Base-by-base conservation (phyloP, 192 early-diverging fungal genomes). In the Funneliformis geosporum region DNA sequence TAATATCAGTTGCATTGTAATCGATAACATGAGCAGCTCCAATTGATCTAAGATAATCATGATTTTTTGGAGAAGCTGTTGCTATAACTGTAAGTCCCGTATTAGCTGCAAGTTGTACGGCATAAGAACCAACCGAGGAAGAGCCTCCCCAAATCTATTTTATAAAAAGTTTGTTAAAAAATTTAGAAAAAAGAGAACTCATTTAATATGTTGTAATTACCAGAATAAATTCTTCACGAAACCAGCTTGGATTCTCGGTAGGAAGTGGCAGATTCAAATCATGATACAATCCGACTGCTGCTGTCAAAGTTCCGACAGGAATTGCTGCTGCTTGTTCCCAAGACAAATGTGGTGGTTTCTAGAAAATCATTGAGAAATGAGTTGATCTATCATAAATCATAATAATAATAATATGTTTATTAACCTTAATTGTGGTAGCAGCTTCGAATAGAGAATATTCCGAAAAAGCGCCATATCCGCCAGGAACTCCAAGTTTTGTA, bases 41-140 rank as follows among this genome's bases (percentile, higher is more conserved):
- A 74, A 91, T 44, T 4, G 55, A 59, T 60, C 75, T 79, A 33
- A 82, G 85, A 18, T 60, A 79, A 18, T 88, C 86, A 9, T 79
- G 28, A 40, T 91, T 90, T 42, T 18, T 69, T 0, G 86, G 71
- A 25, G 85, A 87, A 28, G 86, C 90, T 0, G 91, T 92, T 14
- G 89, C 84, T 10, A 83, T 85, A n/a, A 92, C 83, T 6, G 79
- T 82, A 2, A 62, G 77, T 16, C 81, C 81, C 5, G 76, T 43
- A 69, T 60, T 12, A 21, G 23, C 61, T 16, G 76, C 81, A 25
- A 82, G 69, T 77, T 82, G 81, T 11, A 91, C 75, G 7, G 82
- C 91, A 76, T 90, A 85, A 80, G 82, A 81, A 6, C 89, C 91
- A 23, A 90, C 85, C 39, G 90, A 88, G 64, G 87, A 88, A 68